Evolutionary conservation across 352 stramenopile species (phyloP).

Genomic region (Globisporangium nodosum): DNA sequence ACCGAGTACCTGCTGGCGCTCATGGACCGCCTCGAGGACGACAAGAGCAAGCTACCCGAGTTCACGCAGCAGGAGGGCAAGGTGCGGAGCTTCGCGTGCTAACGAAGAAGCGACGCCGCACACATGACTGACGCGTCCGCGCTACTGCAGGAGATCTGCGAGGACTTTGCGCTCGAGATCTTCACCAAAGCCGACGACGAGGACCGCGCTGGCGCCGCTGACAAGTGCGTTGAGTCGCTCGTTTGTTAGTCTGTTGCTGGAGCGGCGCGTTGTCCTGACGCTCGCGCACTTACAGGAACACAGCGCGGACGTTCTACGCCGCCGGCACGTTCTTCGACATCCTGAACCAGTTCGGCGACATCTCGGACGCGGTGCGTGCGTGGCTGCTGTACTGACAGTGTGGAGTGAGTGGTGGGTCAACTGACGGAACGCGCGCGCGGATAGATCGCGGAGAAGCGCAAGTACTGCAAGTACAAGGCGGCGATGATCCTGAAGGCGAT

Average conservation of each 20-base stretch:
- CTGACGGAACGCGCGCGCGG: not conserved
- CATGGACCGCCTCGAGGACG: constrained; percentile 88
- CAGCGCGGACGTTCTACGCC: constrained; percentile 95
- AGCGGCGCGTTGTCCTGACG: not conserved
- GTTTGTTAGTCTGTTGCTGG: not conserved
- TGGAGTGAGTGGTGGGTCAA: too few species aligned
- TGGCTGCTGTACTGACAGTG: not conserved
- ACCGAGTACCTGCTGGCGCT: constrained; percentile 89
- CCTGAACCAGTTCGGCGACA: constrained; percentile 92
- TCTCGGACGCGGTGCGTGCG: constrained; percentile 62
- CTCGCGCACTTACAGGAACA: constrained; percentile 51
- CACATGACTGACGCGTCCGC: not conserved
- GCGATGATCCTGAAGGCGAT: constrained; percentile 95
- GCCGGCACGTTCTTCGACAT: constrained; percentile 96
- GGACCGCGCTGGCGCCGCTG: constrained; percentile 84
- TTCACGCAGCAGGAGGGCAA: constrained; percentile 91
- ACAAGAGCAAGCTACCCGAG: constrained; percentile 86
- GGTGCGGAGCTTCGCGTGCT: constrained; percentile 26
- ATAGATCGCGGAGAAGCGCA: constrained; percentile 82
- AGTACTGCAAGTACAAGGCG: constrained; percentile 96
- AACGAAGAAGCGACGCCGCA: too few species aligned
- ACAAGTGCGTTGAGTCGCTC: constrained; percentile 56
- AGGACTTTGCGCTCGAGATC: constrained; percentile 89
- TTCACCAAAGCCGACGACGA: constrained; percentile 94
- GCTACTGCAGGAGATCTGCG: constrained; percentile 58